Evolutionary conservation across 1,139 yeast species (phyloP), one percentile per base, ranked within the genome.

Genomic region (Diutina scorzettiae): DNA sequence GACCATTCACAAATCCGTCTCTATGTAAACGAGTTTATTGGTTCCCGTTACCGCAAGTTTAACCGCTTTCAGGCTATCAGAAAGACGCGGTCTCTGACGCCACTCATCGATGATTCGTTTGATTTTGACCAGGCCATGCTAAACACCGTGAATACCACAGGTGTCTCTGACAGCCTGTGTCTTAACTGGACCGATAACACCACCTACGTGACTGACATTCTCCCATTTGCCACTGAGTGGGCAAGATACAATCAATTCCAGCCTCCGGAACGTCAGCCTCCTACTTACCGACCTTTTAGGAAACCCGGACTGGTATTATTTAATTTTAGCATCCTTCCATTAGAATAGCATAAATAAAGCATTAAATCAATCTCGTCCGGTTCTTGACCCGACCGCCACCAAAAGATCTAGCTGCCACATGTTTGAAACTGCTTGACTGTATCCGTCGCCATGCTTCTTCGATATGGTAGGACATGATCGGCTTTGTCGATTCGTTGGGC

Each of bases 361-460:
- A 21, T 49, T 51, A 69, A 43, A 69, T 69, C 31, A 69, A 58
- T 46, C 65, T 59, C 3, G 73, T 63, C 48, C 69, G 60, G 2
- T 68, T 62, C 47, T 59, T 65, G 18, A 69, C 53, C 47, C 69
- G 60, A 2, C 96, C 95, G 5, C 96, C 95, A 20, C 79, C 76
- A 58, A 81, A 85, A 40, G 80, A 78, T 45, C 91, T 68, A 45
- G 80, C 59, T 1, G 95, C 84, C 47, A 72, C 75, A 46, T 78
- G 81, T 46, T 71, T 73, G 49, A 73, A 73, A 43, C 73, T 73
- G 1, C 75, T 66, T 2, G 69, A 62, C 58, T 91, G 97, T 45
- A 85, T 63, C 44, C 84, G 66, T 52, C 96, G 69, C 84, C 94
- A 91, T 0, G 97, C 97, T 53, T 89, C 96, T 48, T 83, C 81